Percentiles rank a stretch among this genome's conserved stretches.
Evolutionary conservation across 1,284 basidiomycete species (phyloP).

Genomic region (Cystobasidiaceae sp.): DNA sequence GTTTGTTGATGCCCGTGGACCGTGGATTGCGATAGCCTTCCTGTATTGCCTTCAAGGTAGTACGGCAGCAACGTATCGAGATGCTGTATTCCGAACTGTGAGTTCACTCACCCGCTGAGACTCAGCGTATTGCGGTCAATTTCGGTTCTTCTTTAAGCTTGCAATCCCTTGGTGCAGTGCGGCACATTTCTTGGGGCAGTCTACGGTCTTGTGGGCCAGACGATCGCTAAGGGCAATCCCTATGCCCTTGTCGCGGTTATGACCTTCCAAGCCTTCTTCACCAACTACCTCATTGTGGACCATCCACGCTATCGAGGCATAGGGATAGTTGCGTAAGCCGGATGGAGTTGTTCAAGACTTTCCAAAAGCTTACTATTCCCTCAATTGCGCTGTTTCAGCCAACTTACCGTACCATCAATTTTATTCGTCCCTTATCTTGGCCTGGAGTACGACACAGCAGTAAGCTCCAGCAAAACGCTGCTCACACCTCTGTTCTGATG

Average conservation of each 20-base stretch:
- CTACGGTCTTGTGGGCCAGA: slow-evolving; percentile 9
- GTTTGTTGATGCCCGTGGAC: slow-evolving; percentile 7
- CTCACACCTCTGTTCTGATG: background rate
- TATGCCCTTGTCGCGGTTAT: slow-evolving; percentile 25
- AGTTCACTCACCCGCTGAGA: background rate
- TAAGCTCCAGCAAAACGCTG: too few species aligned
- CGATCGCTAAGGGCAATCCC: slow-evolving; percentile 4
- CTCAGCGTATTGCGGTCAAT: background rate
- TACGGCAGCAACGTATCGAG: slow-evolving; percentile 21
- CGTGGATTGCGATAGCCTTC: slow-evolving; percentile 27
- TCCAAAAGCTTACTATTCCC: background rate
- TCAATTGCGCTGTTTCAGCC: background rate
- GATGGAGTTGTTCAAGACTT: background rate
- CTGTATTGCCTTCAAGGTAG: slow-evolving; percentile 23
- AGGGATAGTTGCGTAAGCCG: slow-evolving; percentile 10
- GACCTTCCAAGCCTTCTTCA: slow-evolving; percentile 10
- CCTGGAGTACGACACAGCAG: slow-evolving; percentile 8
- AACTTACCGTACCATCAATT: slow-evolving; percentile 22
- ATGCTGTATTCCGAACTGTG: slow-evolving; percentile 19
- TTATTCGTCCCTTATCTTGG: slow-evolving; percentile 21
- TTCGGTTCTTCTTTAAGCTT: background rate
- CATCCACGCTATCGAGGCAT: slow-evolving; percentile 4
- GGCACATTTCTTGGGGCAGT: slow-evolving; percentile 17
- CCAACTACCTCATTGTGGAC: slow-evolving; percentile 17
- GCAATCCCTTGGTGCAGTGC: background rate